A percentile compares a stretch with the other conserved stretches of the same genome.
Conservation (phyloP, 2,329 filamentous ascomycete species). For the Tolypocladium amazonense region DNA sequence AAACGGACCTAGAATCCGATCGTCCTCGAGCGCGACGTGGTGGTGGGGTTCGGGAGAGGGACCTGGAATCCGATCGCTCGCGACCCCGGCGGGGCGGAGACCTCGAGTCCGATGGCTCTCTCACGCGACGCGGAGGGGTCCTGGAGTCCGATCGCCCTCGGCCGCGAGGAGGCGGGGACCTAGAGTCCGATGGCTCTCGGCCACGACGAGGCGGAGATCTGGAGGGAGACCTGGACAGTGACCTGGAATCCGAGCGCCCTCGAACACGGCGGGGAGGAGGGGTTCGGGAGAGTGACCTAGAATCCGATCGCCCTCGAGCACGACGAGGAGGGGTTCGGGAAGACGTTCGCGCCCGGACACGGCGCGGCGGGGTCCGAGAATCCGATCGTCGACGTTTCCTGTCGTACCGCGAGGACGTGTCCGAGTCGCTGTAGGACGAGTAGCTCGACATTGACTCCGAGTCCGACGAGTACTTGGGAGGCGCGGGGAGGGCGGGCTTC, state of each 20-base stretch:
- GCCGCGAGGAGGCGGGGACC: not conserved
- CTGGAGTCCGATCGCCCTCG: not conserved
- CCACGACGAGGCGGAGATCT: not conserved
- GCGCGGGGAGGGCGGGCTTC: conserved; percentile 66
- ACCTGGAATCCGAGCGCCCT: not conserved
- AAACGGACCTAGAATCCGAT: not conserved
- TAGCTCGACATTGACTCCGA: conserved; percentile 70
- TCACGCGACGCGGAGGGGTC: not conserved
- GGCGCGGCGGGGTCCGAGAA: not conserved
- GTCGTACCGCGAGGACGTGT: not conserved
- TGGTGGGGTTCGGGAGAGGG: not conserved
- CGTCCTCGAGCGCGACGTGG: not conserved
- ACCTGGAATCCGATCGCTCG: not conserved
- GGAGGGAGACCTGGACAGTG: not conserved
- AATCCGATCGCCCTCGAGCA: not conserved
- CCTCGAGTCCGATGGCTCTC: not conserved
- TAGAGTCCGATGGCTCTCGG: not conserved
- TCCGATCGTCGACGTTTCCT: not conserved
- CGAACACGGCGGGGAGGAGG: not conserved
- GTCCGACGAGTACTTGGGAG: conserved; percentile 51
- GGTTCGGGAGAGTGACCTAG: not conserved
- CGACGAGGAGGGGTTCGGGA: not conserved
- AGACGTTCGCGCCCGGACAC: not conserved
- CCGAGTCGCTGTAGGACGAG: conserved; percentile 48
- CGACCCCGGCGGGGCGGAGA: not conserved